Evolutionary conservation across 192 early-diverging fungal genomes (phyloP).

Genomic region (Dispira simplex): DNA sequence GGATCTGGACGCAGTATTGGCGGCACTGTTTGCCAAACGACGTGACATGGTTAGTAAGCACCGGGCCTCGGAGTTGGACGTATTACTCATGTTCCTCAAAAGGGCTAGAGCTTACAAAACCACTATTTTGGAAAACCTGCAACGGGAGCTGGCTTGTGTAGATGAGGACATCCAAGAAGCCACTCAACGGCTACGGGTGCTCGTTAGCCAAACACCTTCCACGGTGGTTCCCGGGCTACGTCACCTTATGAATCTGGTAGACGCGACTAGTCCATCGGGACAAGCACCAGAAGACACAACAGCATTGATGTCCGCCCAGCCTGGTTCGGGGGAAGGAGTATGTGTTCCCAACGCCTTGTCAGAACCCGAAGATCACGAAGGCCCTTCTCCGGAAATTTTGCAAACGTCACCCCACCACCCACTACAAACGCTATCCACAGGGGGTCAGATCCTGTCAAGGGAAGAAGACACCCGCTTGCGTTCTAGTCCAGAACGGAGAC

Average conservation of each 20-base stretch:
- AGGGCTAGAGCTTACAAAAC: conserved; percentile 39
- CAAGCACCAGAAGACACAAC: background rate
- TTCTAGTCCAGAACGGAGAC: background rate
- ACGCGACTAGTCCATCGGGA: too few relatives aligned
- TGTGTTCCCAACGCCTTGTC: background rate
- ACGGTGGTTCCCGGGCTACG: background rate
- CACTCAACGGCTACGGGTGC: background rate
- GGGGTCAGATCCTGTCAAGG: background rate
- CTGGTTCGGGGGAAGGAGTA: background rate
- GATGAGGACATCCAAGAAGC: conserved; percentile 5
- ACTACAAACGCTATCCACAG: background rate
- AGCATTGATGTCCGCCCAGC: too few relatives aligned
- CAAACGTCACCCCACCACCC: background rate
- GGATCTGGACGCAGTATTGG: conserved; percentile 47
- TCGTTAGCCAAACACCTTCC: background rate
- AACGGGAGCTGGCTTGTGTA: conserved; percentile 19
- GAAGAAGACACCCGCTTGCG: background rate
- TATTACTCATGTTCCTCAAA: conserved; percentile 47
- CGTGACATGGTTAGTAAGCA: conserved; percentile 36
- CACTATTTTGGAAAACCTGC: conserved; percentile 24
- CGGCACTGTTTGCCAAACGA: conserved; percentile 42
- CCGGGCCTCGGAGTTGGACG: conserved; percentile 35
- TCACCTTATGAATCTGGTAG: too few relatives aligned
- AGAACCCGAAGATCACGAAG: background rate
- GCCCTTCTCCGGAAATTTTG: background rate